Conservation (phyloP, 2,329 filamentous ascomycete species). For the Beauveria australis region DNA sequence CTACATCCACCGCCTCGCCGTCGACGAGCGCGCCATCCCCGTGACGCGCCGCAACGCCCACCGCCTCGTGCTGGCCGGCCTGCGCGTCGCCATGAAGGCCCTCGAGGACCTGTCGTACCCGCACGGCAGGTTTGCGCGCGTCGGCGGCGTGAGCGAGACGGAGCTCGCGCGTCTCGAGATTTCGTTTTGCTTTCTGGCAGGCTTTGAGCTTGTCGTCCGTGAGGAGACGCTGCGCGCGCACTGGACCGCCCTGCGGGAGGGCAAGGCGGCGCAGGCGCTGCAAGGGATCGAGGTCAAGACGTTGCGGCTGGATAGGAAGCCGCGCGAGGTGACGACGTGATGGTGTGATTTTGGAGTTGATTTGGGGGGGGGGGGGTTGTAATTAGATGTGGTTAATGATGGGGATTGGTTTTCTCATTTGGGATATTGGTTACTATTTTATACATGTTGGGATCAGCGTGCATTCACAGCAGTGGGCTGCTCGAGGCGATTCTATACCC, state of each 20-base stretch:
- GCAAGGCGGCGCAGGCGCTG: constrained; percentile 13
- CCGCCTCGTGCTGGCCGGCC: constrained; percentile 71
- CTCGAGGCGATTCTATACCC: constrained; percentile 5
- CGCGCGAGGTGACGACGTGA: background rate
- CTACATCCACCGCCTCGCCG: constrained; percentile 77
- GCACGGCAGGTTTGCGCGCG: constrained; percentile 73
- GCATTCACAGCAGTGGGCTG: constrained; percentile 1
- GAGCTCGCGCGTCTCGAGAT: constrained; percentile 84
- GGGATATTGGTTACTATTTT: background rate
- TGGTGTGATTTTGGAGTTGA: background rate
- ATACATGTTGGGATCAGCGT: background rate
- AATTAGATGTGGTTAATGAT: background rate
- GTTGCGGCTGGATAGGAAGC: constrained; percentile 11
- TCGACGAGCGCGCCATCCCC: constrained; percentile 68
- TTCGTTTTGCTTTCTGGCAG: constrained; percentile 77
- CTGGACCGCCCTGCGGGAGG: constrained; percentile 25
- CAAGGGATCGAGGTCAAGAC: constrained; percentile 3
- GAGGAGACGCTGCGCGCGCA: constrained; percentile 25
- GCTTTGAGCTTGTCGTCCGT: constrained; percentile 65
- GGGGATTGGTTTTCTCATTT: background rate
- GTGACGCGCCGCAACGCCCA: constrained; percentile 82
- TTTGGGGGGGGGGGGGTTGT: background rate
- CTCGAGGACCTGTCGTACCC: constrained; percentile 88
- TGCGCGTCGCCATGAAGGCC: constrained; percentile 87
- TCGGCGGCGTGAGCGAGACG: constrained; percentile 75